Evolutionary conservation across 805 yeast genomes (phyloP).

Genomic region (Kregervanrija fluxuum): DNA sequence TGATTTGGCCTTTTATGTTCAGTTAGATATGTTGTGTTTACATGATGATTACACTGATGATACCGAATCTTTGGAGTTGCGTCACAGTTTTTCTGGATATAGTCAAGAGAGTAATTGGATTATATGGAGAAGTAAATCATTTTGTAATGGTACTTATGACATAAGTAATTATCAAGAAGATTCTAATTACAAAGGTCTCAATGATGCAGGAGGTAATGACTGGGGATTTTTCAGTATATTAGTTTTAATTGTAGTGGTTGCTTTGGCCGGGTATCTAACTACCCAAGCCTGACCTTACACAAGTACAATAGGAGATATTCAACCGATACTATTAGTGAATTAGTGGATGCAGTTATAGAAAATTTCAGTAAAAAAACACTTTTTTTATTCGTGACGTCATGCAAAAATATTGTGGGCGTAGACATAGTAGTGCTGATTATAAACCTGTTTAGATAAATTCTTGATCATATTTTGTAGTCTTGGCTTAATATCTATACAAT

Average conservation of each 20-base stretch:
- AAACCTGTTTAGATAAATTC: too few relatives aligned
- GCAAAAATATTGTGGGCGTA: too few relatives aligned
- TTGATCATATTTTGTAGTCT: too few relatives aligned
- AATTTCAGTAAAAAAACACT: constrained; percentile 52
- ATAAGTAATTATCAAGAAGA: too few relatives aligned
- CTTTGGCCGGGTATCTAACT: constrained; percentile 60
- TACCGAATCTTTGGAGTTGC: too few relatives aligned
- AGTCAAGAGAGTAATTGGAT: too few relatives aligned
- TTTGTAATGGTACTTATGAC: constrained; percentile 5
- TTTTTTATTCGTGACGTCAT: constrained; percentile 30
- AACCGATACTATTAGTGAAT: constrained; percentile 63
- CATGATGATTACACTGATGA: constrained; percentile 19
- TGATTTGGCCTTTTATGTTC: constrained; percentile 32
- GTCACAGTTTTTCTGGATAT: too few relatives aligned
- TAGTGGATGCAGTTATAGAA: constrained; percentile 57
- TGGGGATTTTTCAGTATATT: constrained; percentile 84
- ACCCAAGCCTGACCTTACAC: constrained; percentile 65
- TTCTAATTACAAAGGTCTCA: constrained; percentile 7
- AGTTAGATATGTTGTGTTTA: constrained; percentile 42
- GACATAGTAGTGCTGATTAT: too few relatives aligned
- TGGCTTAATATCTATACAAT: too few relatives aligned
- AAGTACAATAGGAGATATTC: constrained; percentile 55
- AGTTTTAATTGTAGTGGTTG: constrained; percentile 64
- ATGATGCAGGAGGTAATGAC: constrained; percentile 28
- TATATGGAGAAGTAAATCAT: constrained; percentile 19